Base-by-base conservation (phyloP, 208 protist species). In the Strigomonas galati region DNA sequence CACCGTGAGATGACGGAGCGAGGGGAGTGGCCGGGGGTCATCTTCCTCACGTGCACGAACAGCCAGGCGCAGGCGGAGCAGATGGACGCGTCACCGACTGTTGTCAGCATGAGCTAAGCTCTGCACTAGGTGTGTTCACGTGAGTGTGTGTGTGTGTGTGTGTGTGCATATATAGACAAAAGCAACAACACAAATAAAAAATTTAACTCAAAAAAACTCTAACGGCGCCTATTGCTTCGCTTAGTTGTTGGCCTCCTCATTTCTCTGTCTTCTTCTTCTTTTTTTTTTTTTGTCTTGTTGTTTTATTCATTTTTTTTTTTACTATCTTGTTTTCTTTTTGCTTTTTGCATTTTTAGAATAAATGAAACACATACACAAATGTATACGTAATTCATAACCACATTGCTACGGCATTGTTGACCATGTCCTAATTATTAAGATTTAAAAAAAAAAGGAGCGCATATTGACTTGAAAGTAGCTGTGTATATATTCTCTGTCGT, bases 1-100 rank as follows among this genome's bases (percentile, higher is more conserved):
- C 71, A 80, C 57, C 74, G 79, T 4, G 74, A 84, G 65, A 72
- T 84, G 56, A 55, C 63, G 9, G 43, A 56, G 26, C 74, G 65
- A 15, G 79, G 68, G 14, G 71, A 74, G 26, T 81, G 78, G 70
- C 69, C 70, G 0, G 78, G 78, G 6, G 56, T 74, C 1, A 27
- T 83, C 31, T 75, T 79, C 10, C 35, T 40, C 35, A 40, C 35
- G 35, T 40, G 35, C 35, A 40, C 35, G 7, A 10, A 4, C 35
- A 40, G 35, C 35, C 35, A 40, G 35, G 35, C 35, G 35, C 35
- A 40, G 35, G 35, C 35, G 35, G 35, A 40, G 27, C 21, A 31
- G 24, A 57, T 15, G 52, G 24, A 53, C 15, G 15, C 48, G 9
- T 4, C 48, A 4, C 23, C 23, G 15, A 26, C 23, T 4, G 48